Base-by-base conservation (phyloP, 257 asterid species). In the Thymus mandschuricus region DNA sequence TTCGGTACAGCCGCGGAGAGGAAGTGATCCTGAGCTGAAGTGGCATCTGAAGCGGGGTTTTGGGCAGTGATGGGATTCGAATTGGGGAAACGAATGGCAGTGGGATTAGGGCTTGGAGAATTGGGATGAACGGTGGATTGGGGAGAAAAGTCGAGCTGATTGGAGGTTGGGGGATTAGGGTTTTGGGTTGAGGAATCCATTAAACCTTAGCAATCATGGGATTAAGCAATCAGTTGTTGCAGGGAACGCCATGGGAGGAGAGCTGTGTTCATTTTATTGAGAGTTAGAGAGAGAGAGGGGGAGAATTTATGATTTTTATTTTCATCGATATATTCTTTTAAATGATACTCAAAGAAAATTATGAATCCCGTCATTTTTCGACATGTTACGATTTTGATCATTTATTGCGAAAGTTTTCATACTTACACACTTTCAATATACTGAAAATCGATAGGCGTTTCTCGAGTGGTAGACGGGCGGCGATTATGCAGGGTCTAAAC, bases 101-200 rank as follows among this genome's bases (percentile, higher is more conserved):
- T 64, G 43, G 71, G 61, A 63, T 62, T 70, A 9, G 79, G 76
- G 72, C 33, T 78, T 35, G 86, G 75, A 31, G 82, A 59, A 55
- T 62, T 35, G 74, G 90, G 86, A 75, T 70, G 81, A 64, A 76
- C 81, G 41, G 90, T 75, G 78, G 81, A 85, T 29, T 86, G 98
- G 51, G 85, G 81, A 45, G 96, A 77, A 68, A 69, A 80, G 60
- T 73, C 69, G 73, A 77, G 73, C 74, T 73, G 87, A 73, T 76
- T 75, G 15, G 84, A 43, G 66, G 80, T 71, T 57, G 76, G 74
- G 29, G 90, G 82, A 43, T 76, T 54, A 43, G 88, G 80, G 75
- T 57, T 74, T 60, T 82, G 82, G 76, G 68, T 71, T 56, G 89
- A 64, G 43, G 74, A 80, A 71, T 89, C 95, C 96, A 89, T 92